Evolutionary conservation across 2,329 filamentous ascomycete genomes (phyloP), one percentile per base, ranked within the genome.

Genomic region (Trichoderma oligosporum): DNA sequence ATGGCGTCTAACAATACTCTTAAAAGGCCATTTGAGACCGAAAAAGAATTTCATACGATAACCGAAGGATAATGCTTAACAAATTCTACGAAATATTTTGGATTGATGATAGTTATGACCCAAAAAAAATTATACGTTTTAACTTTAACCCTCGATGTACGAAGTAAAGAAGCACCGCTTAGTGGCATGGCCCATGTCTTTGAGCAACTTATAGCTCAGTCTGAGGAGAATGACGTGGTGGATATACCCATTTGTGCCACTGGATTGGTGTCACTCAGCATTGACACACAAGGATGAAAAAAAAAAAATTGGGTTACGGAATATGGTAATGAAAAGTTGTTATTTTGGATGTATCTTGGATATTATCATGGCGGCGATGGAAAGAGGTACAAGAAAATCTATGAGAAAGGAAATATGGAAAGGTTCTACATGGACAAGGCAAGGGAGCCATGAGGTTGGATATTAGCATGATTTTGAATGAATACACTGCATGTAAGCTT

Each of bases 321-420:
- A 29, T 46, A 44, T 16, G 56, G 49, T 46, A 54, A 38, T 53
- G 39, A 58, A 58, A 58, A 58, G 56, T 54, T 54, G 11, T 44
- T 45, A 36, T 44, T 56, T 42, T 16, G 33, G 42, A 7, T 33
- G 36, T 24, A 16, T 49, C 29, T 16, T 29, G 45, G 36, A 20
- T 41, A 7, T 12, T 54, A 7, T 41, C 18, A 33, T 16, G 29
- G 29, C 38, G 49, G 31, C 18, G n/a, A 55, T 46, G 52, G 24
- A 55, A 35, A 46, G 16, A 46, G 27, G 22, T 8, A 20, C 33
- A 51, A 33, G 25, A 36, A 35, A 38, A 11, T 31, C 27, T 11
- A 5, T 31, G 8, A 12, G 16, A 24, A 46, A 14, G 27, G 45
- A 54, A 44, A 4, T 11, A 11, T 2, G 4, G 33, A 31, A 27